Evolutionary conservation across 371 early-diverging fungal genomes (phyloP).

Genomic region (Rhizopus sp.): DNA sequence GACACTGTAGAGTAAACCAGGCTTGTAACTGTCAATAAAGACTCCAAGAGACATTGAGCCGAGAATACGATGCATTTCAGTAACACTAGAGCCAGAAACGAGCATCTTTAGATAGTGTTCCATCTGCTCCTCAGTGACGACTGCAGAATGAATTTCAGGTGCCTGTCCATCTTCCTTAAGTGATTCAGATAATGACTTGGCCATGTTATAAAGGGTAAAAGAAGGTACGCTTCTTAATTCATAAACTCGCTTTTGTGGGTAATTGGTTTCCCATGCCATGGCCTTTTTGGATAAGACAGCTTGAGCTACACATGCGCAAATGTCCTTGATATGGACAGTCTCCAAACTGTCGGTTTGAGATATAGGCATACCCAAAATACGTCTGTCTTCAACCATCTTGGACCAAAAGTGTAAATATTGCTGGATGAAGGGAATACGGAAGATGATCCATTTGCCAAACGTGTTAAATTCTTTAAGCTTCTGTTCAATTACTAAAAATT

Average conservation of each 20-base stretch:
- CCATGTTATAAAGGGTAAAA: conserved; percentile 6
- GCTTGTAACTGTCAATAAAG: not conserved
- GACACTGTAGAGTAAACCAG: not conserved
- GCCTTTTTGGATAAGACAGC: conserved; percentile 12
- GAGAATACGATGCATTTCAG: too few relatives aligned
- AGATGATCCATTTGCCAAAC: conserved; percentile 13
- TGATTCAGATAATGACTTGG: conserved; percentile 3
- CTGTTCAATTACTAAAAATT: conserved; percentile 7
- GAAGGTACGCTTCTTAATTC: conserved; percentile 2
- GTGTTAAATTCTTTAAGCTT: conserved; percentile 1
- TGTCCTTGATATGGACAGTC: conserved; percentile 22
- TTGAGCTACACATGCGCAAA: conserved; percentile 12
- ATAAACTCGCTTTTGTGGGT: conserved; percentile 11
- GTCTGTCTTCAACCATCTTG: conserved; percentile 21
- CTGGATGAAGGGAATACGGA: conserved; percentile 24
- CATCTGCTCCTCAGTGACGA: conserved; percentile 9
- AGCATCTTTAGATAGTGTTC: conserved; percentile 6
- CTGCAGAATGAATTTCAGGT: conserved; percentile 6
- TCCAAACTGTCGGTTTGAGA: conserved; percentile 7
- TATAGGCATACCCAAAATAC: conserved; percentile 20
- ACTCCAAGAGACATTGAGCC: not conserved
- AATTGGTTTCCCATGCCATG: not conserved
- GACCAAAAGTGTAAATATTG: conserved; percentile 29
- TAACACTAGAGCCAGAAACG: not conserved
- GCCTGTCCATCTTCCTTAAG: conserved; percentile 6